Evolutionary conservation across 257 asterid genomes (phyloP).

Genomic region (Ophiorrhiza pumila): DNA sequence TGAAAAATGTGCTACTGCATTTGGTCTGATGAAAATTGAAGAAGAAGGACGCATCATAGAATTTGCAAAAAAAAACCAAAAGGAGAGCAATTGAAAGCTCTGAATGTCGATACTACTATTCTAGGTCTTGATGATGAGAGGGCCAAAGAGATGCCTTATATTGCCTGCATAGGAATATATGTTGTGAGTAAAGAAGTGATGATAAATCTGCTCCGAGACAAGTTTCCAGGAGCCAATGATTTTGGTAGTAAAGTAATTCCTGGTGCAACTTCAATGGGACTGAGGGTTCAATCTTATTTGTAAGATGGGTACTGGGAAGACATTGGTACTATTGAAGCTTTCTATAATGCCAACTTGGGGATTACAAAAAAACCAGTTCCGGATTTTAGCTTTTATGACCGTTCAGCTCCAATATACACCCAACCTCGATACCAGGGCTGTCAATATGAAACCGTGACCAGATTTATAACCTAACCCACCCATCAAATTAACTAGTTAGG

Average conservation of each 20-base stretch:
- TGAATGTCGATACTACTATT: conserved; percentile 86
- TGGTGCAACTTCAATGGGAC: conserved; percentile 84
- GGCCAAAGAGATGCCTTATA: conserved; percentile 92
- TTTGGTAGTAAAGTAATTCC: conserved; percentile 98
- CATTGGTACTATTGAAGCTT: conserved; percentile 97
- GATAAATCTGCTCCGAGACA: conserved; percentile 63
- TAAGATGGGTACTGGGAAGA: conserved; percentile 99
- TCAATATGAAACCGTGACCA: too few relatives aligned
- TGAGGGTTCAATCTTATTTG: conserved; percentile 93
- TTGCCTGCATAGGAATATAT: conserved; percentile 96
- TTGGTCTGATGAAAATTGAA: conserved; percentile 93
- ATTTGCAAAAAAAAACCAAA: conserved; percentile 91
- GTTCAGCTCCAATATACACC: conserved; percentile 93
- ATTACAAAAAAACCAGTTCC: conserved; percentile 92
- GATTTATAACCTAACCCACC: too few relatives aligned
- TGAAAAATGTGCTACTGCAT: conserved; percentile 89
- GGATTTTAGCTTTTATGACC: conserved; percentile 94
- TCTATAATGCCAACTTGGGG: conserved; percentile 92
- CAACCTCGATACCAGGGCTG: too few relatives aligned
- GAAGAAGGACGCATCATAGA: conserved; percentile 94
- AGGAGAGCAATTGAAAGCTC: conserved; percentile 83
- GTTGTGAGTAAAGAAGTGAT: conserved; percentile 93
- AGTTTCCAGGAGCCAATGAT: conserved; percentile 92
- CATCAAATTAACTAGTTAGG: too few relatives aligned
- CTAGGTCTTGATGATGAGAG: conserved; percentile 91